Evolutionary conservation across 1,284 basidiomycete genomes (phyloP).

Genomic region (Microstroma glucosiphilum): DNA sequence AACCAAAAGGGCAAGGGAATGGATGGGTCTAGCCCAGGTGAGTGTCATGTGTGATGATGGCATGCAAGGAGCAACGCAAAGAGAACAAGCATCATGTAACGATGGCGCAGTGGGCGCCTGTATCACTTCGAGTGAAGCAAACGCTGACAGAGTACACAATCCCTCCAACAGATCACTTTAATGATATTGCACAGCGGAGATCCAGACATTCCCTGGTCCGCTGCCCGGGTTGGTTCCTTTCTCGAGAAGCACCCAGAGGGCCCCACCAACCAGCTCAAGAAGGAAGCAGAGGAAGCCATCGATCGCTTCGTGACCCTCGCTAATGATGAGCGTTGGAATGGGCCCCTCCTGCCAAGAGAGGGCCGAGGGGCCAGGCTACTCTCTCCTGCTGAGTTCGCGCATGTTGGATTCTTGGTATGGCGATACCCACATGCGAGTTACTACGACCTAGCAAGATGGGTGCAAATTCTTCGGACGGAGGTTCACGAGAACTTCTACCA

Average conservation of each 20-base stretch:
- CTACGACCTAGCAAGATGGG: not conserved
- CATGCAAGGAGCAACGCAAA: too few relatives aligned
- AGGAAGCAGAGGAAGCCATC: not conserved
- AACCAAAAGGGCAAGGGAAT: not conserved
- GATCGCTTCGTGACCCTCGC: not conserved
- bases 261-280: not conserved
- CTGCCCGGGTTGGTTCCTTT: too few relatives aligned
- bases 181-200: too few relatives aligned
- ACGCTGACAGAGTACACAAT: too few relatives aligned
- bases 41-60: not conserved
- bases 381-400: constrained; percentile 2
- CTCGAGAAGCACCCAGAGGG: not conserved
- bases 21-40: constrained; percentile 4
- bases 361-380: not conserved
- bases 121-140: too few relatives aligned
- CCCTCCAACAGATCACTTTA: too few relatives aligned
- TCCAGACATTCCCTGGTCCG: too few relatives aligned
- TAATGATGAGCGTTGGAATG: not conserved
- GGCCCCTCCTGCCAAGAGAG: not conserved
- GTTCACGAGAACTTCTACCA: not conserved
- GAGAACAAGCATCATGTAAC: too few relatives aligned
- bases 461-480: not conserved
- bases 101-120: too few relatives aligned
- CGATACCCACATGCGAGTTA: not conserved
- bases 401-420: not conserved